Evolutionary conservation across 305 asterid species (phyloP), one percentile per base, ranked within the genome.

Genomic region (Fraxinus platypoda): DNA sequence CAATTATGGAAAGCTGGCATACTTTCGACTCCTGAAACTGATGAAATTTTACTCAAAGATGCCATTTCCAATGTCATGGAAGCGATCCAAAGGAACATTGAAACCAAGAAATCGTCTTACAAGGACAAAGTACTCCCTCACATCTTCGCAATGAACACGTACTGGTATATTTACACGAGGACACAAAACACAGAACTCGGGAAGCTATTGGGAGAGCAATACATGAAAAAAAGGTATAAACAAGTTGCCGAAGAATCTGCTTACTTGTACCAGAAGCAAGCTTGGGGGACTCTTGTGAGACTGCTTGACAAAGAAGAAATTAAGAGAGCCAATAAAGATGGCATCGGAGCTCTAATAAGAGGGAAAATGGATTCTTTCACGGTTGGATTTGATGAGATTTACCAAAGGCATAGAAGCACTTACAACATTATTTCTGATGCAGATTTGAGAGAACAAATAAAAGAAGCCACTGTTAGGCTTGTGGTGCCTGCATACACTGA

Each of bases 131-230:
- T 92, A 5, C 76, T 89, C 1, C 85, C 90, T 1, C 91, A 89
- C 4, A 83, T 94, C 21, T 94, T 90, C 41, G 84, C 86, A 4
- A 91, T 94, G 96, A 94, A 94, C 78, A 86, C 94, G 0, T 91
- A 87, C 19, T 92, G 98, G 97, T 94, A 91, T 77, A 90, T 94
- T 6, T 92, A 92, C 90, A 94, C 90, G 95, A 86, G 98, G 87
- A 83, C 85, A 8, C 85, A 88, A 25, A 86, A 79, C 31, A 87
- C 89, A 0, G 97, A 94, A 64, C 92, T 94, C 0, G 96, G 94
- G 25, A 90, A 80, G 83, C 31, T 94, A 1, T 4, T 94, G 33
- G 98, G 96, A 25, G 98, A 94, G 43, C 80, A 86, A 13, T 88
- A 91, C 81, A 80, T 92, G 90, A 94, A 91, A 83, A 89, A 84